These are phyloP conservation scores for Penicillium dipodomyicola DNA, from an alignment of 495 filamentous ascomycete species.

Conservation along the genomic window DNA sequence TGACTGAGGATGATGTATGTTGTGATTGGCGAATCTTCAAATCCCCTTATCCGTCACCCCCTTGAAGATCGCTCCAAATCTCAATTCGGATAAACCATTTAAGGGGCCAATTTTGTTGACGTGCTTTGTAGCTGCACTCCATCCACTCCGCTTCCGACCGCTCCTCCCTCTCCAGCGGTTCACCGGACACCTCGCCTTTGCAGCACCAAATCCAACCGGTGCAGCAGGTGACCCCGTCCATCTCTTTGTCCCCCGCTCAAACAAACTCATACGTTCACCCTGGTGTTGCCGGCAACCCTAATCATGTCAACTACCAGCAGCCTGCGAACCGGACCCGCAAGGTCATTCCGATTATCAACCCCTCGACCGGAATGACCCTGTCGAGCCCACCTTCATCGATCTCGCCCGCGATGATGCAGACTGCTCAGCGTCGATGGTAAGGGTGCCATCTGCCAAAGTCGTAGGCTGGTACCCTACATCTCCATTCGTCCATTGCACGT, in stretches of 20 bases:
- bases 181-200: conserved; percentile 85
- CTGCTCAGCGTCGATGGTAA: conserved; percentile 64
- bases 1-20: conserved; percentile 97
- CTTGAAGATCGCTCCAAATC: conserved; percentile 13
- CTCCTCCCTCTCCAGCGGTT: conserved; percentile 90
- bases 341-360: conserved; percentile 98
- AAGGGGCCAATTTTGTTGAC: conserved; percentile 17
- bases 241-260: conserved; percentile 73
- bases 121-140: conserved; percentile 64
- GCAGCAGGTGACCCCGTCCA: conserved; percentile 71
- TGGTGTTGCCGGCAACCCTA: conserved; percentile 48
- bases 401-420: conserved; percentile 83
- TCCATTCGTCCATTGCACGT: conserved; percentile 37
- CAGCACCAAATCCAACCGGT: conserved; percentile 74
- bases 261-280: conserved; percentile 65
- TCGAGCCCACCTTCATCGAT: conserved; percentile 89
- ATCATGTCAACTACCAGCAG: conserved; percentile 77
- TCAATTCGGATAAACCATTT: background rate
- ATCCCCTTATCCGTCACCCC: background rate
- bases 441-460: conserved; percentile 28
- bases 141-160: conserved; percentile 90
- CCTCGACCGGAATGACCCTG: conserved; percentile 81
- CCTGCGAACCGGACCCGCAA: conserved; percentile 87
- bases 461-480: conserved; percentile 25
- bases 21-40: conserved; percentile 14